A percentile compares a stretch with the other conserved stretches of the same genome.
phyloP scores from a whole-genome alignment of 31 red algal genomes.

The Odonthalia washingtoniensis region DNA sequence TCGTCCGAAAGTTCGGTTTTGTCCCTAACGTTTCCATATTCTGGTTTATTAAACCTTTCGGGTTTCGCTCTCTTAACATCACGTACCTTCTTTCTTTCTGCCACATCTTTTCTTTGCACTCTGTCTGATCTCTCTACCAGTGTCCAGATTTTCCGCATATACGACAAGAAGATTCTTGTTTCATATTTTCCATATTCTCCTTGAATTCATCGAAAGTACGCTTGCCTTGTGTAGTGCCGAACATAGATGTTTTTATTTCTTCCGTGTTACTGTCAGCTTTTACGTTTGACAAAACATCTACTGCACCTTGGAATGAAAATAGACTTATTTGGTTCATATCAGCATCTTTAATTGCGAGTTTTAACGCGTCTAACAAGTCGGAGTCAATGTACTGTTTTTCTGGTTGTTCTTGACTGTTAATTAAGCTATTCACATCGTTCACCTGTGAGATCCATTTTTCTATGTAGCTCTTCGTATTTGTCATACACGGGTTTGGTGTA shows the following conservation, averaged over 20 bases:
- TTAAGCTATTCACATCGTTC: too few relatives aligned
- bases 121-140: background rate
- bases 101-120: constrained; percentile 35
- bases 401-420: too few relatives aligned
- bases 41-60: too few relatives aligned
- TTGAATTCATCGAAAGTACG: background rate
- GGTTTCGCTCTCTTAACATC: too few relatives aligned
- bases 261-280: background rate
- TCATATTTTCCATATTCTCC: constrained; percentile 20
- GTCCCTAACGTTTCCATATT: too few relatives aligned
- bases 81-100: background rate
- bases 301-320: constrained; percentile 1
- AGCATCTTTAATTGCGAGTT: background rate
- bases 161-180: constrained; percentile 22
- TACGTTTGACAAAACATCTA: background rate
- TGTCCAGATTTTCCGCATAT: constrained; percentile 11
- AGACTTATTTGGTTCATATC: background rate
- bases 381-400: background rate
- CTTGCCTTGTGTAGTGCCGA: background rate
- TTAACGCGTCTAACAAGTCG: background rate
- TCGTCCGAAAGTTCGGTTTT: too few relatives aligned
- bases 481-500: too few relatives aligned
- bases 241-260: background rate
- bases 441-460: too few relatives aligned
- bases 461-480: too few relatives aligned